phyloP scores from a whole-genome alignment of 768 basidiomycete species.

The Dictyophora rubrovolvata region DNA sequence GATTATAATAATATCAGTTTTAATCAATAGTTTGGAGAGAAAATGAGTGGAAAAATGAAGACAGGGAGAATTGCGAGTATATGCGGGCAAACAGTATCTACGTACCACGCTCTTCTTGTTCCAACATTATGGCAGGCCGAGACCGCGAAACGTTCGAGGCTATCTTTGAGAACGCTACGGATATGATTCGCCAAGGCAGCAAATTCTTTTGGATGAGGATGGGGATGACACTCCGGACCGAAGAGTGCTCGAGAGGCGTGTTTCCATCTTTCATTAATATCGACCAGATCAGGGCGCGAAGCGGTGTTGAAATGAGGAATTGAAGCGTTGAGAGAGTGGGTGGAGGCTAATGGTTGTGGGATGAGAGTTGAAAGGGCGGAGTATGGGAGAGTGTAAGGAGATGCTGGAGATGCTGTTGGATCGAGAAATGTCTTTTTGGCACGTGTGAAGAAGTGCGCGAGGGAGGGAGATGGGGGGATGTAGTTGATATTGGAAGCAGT shows the following conservation, averaged over 20 bases:
- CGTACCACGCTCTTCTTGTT: slow-evolving; percentile 48
- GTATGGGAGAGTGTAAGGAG: slow-evolving; percentile 29
- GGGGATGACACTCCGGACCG: not conserved
- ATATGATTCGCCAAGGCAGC: slow-evolving; percentile 39
- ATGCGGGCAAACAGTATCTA: not conserved
- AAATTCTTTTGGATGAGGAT: slow-evolving; percentile 5
- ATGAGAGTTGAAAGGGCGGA: slow-evolving; percentile 31
- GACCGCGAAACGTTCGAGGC: slow-evolving; percentile 54
- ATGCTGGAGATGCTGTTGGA: slow-evolving; percentile 35
- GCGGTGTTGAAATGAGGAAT: slow-evolving; percentile 33
- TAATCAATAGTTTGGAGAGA: not conserved
- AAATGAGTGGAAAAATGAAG: not conserved
- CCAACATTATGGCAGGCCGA: slow-evolving; percentile 66
- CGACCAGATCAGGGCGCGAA: slow-evolving; percentile 52
- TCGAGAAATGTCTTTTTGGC: slow-evolving; percentile 78
- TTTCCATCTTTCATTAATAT: slow-evolving; percentile 37
- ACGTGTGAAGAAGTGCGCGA: slow-evolving; percentile 67
- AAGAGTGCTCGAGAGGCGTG: not conserved
- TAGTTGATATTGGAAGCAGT: not conserved
- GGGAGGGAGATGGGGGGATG: slow-evolving; percentile 28
- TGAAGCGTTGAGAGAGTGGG: slow-evolving; percentile 27
- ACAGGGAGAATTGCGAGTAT: not conserved
- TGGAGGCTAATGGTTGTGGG: slow-evolving; percentile 7
- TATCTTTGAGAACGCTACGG: slow-evolving; percentile 48
- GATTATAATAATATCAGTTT: too few species aligned